Conservation (phyloP, 371 early-diverging fungal species). For the Mortierella sp. region DNA sequence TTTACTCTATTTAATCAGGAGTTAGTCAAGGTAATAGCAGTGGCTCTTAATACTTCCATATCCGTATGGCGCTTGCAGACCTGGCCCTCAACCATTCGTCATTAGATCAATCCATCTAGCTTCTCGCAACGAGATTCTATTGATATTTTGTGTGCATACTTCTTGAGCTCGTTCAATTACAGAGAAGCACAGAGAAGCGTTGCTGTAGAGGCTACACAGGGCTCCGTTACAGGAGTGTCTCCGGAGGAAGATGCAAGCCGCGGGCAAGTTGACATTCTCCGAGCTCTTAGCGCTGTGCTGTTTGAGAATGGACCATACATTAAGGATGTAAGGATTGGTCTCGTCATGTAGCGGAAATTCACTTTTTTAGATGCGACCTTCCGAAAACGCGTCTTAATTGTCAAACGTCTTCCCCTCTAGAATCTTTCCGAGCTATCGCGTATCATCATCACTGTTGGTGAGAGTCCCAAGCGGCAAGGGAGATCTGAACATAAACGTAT, state of each 20-base stretch:
- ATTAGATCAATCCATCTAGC: constrained; percentile 6
- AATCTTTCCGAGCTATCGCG: constrained; percentile 17
- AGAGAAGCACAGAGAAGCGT: background rate
- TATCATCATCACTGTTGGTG: constrained; percentile 4
- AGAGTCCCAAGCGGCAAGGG: background rate
- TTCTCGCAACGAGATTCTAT: background rate
- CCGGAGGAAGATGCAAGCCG: background rate
- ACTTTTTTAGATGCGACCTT: too few species aligned
- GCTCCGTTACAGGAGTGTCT: background rate
- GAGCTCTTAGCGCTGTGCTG: constrained; percentile 32
- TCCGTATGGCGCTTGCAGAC: too few species aligned
- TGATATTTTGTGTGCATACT: constrained; percentile 21
- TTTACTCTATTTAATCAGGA: constrained; percentile 41
- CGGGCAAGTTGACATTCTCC: constrained; percentile 34
- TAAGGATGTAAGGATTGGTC: constrained; percentile 21
- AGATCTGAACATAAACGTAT: constrained; percentile 31
- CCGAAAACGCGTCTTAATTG: too few species aligned
- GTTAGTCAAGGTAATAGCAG: constrained; percentile 31
- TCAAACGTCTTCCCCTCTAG: too few species aligned
- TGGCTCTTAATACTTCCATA: too few species aligned
- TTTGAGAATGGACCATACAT: constrained; percentile 33
- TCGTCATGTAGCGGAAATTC: too few species aligned
- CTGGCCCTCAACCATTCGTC: background rate
- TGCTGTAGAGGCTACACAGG: background rate
- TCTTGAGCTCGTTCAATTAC: constrained; percentile 16